These are phyloP conservation scores for Incumbomyces delicatus DNA, from an alignment of 2,329 filamentous ascomycete species.

Conservation along the genomic window DNA sequence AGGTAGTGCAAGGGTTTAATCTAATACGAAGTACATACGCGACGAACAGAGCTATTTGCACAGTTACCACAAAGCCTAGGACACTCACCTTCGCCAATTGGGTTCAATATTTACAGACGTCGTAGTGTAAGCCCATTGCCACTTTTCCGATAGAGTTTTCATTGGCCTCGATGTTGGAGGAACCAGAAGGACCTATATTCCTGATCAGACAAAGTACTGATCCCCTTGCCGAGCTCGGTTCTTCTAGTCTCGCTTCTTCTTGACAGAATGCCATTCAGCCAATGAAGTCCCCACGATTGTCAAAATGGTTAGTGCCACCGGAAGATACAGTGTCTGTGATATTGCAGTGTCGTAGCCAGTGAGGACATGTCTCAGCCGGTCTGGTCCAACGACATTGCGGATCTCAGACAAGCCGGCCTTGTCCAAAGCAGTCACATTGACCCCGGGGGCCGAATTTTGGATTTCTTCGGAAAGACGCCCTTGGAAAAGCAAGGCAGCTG, in stretches of 20 bases:
- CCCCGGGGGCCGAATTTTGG: neutral
- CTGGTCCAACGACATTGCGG: neutral
- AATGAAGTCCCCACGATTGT: conserved; percentile 20
- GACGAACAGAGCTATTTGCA: too few species aligned
- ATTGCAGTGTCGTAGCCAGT: conserved; percentile 10
- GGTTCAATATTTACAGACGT: too few species aligned
- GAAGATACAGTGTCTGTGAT: conserved; percentile 18
- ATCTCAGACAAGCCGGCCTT: conserved; percentile 12
- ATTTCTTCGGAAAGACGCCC: conserved; percentile 10
- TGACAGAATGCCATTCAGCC: conserved; percentile 24
- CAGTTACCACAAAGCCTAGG: too few species aligned
- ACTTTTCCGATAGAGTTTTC: too few species aligned
- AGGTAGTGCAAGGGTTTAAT: too few species aligned
- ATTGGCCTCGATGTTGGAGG: too few species aligned
- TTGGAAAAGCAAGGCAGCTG: conserved; percentile 16
- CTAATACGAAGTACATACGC: too few species aligned
- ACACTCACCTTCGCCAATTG: too few species aligned
- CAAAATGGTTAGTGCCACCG: conserved; percentile 18
- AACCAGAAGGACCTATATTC: too few species aligned
- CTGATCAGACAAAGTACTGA: too few species aligned
- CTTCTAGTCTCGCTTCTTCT: conserved; percentile 15
- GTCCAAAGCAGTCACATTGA: conserved; percentile 9
- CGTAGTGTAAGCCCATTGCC: too few species aligned
- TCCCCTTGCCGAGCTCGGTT: too few species aligned
- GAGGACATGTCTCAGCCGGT: conserved; percentile 7